A percentile compares a stretch with the other conserved stretches of the same genome.
Conservation (phyloP, 2,329 filamentous ascomycete species). For the Cephalotrichum gorgonifer region DNA sequence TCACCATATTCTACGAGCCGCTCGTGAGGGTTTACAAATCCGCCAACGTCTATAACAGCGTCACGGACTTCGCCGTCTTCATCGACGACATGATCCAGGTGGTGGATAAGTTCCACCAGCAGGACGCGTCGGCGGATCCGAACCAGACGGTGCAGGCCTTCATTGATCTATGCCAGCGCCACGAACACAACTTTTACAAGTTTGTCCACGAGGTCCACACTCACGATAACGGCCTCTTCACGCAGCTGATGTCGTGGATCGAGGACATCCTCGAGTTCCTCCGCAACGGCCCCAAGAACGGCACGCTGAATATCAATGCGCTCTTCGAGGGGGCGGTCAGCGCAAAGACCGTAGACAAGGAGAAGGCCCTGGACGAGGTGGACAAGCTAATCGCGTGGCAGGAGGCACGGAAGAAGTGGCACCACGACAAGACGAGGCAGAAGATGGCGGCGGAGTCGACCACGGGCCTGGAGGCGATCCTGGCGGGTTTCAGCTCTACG, state of each 20-base stretch:
- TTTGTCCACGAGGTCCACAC: conserved; percentile 97
- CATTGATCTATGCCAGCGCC: conserved; percentile 88
- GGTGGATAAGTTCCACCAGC: conserved; percentile 53
- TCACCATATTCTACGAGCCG: conserved; percentile 98
- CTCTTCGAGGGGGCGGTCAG: conserved; percentile 74
- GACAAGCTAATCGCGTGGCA: conserved; percentile 86
- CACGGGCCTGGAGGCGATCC: conserved; percentile 33
- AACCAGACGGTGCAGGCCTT: conserved; percentile 98
- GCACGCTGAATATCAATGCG: conserved; percentile 88
- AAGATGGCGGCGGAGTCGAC: conserved; percentile 85
- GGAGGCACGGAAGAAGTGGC: conserved; percentile 93
- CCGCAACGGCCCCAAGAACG: conserved; percentile 72
- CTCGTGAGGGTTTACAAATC: conserved; percentile 97
- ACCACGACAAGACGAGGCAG: conserved; percentile 92
- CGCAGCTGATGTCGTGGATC: conserved; percentile 93
- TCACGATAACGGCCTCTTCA: conserved; percentile 93
- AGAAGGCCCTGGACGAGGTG: conserved; percentile 68
- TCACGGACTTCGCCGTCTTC: conserved; percentile 91
- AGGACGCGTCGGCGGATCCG: conserved; percentile 85
- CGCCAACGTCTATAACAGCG: conserved; percentile 93
- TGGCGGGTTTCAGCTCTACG: conserved; percentile 58
- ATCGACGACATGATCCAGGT: conserved; percentile 84
- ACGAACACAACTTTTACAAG: conserved; percentile 97
- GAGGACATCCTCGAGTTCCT: conserved; percentile 93
- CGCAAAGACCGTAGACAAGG: conserved; percentile 56